Evolutionary conservation across 148 eudicot genomes (phyloP).

Genomic region (Hydrangea macrophylla): DNA sequence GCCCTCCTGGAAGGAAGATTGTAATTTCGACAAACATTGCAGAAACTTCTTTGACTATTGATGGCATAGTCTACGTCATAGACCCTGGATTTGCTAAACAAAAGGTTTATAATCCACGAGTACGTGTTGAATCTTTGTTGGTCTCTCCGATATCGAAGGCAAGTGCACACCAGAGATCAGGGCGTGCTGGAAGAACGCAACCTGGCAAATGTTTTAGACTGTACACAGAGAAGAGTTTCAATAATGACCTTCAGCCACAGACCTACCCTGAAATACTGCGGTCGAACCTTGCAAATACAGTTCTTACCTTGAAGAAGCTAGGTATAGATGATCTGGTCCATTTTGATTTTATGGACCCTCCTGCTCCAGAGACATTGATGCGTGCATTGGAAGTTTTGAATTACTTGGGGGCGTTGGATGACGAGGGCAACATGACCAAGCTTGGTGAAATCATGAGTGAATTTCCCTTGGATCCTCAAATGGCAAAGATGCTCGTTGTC

Average conservation of each 20-base stretch:
- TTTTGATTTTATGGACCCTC: slow-evolving; percentile 96
- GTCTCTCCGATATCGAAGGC: slow-evolving; percentile 74
- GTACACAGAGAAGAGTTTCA: slow-evolving; percentile 60
- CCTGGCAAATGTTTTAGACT: slow-evolving; percentile 76
- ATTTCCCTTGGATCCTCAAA: slow-evolving; percentile 83
- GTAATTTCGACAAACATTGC: slow-evolving; percentile 75
- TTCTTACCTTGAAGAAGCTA: slow-evolving; percentile 75
- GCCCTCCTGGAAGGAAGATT: slow-evolving; percentile 70
- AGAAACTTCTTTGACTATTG: slow-evolving; percentile 71
- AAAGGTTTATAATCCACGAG: slow-evolving; percentile 65
- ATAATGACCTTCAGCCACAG: slow-evolving; percentile 80
- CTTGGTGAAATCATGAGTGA: slow-evolving; percentile 86
- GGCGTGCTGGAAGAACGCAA: slow-evolving; percentile 82
- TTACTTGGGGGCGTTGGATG: slow-evolving; percentile 83
- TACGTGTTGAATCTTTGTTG: slow-evolving; percentile 67
- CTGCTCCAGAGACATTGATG: slow-evolving; percentile 92
- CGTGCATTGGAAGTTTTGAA: slow-evolving; percentile 81
- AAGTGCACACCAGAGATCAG: slow-evolving; percentile 72
- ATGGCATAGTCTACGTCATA: slow-evolving; percentile 70
- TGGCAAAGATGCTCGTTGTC: slow-evolving; percentile 85
- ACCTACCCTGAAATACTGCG: slow-evolving; percentile 85
- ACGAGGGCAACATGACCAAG: slow-evolving; percentile 80
- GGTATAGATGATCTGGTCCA: slow-evolving; percentile 94
- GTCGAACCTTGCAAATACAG: slow-evolving; percentile 88
- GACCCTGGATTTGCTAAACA: slow-evolving; percentile 75